Percentiles rank a stretch among this genome's conserved stretches.
Evolutionary conservation across 345 rosid genomes (phyloP).

Genomic region (Diplotaxis tenuifolia): DNA sequence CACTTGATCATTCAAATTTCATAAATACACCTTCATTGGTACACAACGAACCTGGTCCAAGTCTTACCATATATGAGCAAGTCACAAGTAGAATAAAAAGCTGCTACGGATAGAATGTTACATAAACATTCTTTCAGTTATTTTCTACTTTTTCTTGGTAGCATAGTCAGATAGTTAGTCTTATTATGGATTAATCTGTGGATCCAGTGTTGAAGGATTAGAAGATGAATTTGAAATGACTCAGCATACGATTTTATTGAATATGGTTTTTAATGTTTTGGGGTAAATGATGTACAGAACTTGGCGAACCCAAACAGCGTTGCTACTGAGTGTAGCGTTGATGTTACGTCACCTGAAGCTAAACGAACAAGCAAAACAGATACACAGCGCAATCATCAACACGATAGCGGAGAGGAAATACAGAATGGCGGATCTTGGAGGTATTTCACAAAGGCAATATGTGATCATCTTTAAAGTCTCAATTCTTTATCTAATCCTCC

Average conservation of each 20-base stretch:
- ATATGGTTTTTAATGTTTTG: background rate
- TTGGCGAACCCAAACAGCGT: conserved; percentile 98
- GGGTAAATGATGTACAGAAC: conserved; percentile 63
- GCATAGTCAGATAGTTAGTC: background rate
- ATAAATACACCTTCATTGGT: background rate
- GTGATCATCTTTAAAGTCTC: conserved; percentile 49
- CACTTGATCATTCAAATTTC: conserved; percentile 1
- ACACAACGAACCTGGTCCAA: background rate
- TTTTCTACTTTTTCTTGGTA: background rate
- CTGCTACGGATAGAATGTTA: background rate
- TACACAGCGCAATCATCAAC: conserved; percentile 73
- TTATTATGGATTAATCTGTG: background rate
- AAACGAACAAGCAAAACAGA: conserved; percentile 76
- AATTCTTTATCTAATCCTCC: conserved; percentile 19
- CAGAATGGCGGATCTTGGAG: conserved; percentile 96
- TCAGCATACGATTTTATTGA: background rate
- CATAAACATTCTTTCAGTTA: background rate
- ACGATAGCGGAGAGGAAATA: conserved; percentile 88
- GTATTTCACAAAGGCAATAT: conserved; percentile 82
- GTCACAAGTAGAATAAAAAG: background rate
- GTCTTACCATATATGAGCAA: background rate
- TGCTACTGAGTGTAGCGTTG: conserved; percentile 71
- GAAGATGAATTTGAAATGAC: background rate
- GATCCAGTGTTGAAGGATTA: background rate
- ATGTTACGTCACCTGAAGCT: conserved; percentile 87